Base-by-base conservation (phyloP, 768 basidiomycete genomes). In the Austroboletus eburneus region DNA sequence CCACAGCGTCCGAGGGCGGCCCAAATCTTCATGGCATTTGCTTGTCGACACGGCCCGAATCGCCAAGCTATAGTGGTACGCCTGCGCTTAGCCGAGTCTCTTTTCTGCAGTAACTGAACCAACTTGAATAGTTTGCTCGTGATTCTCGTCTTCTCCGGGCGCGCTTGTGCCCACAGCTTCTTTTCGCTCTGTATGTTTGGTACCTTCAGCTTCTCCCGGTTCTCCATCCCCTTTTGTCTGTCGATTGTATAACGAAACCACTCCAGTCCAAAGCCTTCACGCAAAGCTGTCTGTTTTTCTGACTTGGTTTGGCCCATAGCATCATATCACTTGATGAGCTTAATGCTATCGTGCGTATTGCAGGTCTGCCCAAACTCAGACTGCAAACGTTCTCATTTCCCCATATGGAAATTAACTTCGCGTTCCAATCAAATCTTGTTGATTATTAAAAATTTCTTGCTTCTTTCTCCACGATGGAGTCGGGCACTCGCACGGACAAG, bases 391-490 rank as follows among this genome's bases (percentile, higher is more conserved):
- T 32, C 24, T 42, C 18, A 12, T 5, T 39, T 42, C 42, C 51
- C 48, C 22, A 22, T 43, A 21, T 46, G 48, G 53, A 39, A 27
- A 35, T 8, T 7, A 1, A 9, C 21, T 36, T 22, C 17, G 25
- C 25, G 30, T 17, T 56, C 43, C 24, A 21, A 49, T 17, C 42
- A 48, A 24, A 5, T 12, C 16, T 35, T 39, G 16, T 37, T 21
- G n/a, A 33, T 17, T 9, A 23, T 35, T 7, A 37, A 54, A 40
- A 2, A 13, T 55, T 39, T 5, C 9, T 23, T 12, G 18, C 49
- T 52, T 55, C 55, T 39, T 46, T 46, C 49, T 46, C 42, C 54
- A 37, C 49, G 54, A 57, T 46, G 16, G 29, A 12, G 30, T 56
- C 54, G 54, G 52, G 21, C 27, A n/a, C 18, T 39, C 23, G 1